Evolutionary conservation across 352 stramenopile species (phyloP), one percentile per base, ranked within the genome.

Genomic region (Elongisporangium anandrum): DNA sequence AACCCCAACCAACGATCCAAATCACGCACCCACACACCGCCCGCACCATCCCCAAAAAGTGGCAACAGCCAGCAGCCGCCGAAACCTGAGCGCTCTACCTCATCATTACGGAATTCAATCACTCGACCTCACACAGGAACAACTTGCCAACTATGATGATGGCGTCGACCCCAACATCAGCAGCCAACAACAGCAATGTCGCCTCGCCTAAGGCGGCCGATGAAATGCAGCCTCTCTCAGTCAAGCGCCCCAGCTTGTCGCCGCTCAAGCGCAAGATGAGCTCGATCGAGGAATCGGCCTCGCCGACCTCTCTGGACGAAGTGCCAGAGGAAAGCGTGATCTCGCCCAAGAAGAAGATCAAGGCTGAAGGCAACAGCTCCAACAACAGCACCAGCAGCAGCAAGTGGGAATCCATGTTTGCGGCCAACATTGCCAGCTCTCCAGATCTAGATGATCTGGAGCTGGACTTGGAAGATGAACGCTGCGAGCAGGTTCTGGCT

Each of bases 191-290:
- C 59, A 66, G 26, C 56, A 73, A 57, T 52, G 58, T 38, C 50
- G 53, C n/a, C 48, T 60, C 41, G 57, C 66, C 56, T 21, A 56
- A 39, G 60, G 29, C 29, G 9, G 29, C 29, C 9, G 29, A 41
- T 4, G 29, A 41, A 4, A 41, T 41, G 29, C 4, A 41, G 29
- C 50, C 61, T 50, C 61, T 82, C 17, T 75, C 66, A 9, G 61
- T 73, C 62, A 78, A 79, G 63, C 73, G 73, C 17, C 73, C 72
- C 20, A 69, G 45, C 52, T 38, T 86, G 21, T 68, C 72, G 34
- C 66, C 67, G 49, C 60, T 70, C 52, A 86, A 86, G 72, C 77
- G 77, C 64, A 84, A 83, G 63, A 59, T 73, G 20, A 79, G 69
- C 61, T 24, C 59, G 22, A 50, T 53, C 38, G 60, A 67, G 10